Conservation (phyloP, 2,329 filamentous ascomycete genomes). For the Scedosporium boydii region DNA sequence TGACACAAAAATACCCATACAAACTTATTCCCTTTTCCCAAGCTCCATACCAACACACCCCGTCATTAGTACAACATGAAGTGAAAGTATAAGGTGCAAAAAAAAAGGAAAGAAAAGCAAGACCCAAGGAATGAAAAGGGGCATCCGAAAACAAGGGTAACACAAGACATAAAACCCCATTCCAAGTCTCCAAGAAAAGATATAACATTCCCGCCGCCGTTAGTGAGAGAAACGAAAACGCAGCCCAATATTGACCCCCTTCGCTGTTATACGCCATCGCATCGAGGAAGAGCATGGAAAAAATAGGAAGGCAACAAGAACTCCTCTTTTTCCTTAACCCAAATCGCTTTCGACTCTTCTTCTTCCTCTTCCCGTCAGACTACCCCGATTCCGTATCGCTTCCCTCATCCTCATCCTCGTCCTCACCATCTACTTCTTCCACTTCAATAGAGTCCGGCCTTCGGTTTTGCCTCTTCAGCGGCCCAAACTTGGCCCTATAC, state of each 20-base stretch:
- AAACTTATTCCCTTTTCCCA: not conserved
- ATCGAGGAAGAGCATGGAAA: not conserved
- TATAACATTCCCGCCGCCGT: not conserved
- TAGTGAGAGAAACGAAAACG: conserved; percentile 4
- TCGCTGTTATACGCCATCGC: not conserved
- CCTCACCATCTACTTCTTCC: not conserved
- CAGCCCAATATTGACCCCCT: not conserved
- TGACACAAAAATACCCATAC: not conserved
- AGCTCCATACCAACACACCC: not conserved
- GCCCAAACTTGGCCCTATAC: conserved; percentile 47
- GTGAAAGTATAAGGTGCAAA: no score
- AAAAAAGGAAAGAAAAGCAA: no score
- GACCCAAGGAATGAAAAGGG: no score
- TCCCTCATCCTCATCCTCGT: conserved; percentile 14
- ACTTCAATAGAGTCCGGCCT: not conserved
- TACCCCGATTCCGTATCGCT: conserved; percentile 21
- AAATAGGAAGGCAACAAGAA: not conserved
- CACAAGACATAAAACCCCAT: not conserved
- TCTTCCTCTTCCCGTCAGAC: not conserved
- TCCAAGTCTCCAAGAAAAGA: not conserved
- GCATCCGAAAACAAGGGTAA: no score
- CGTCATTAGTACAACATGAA: not conserved
- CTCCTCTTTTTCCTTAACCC: no score
- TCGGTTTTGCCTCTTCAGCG: conserved; percentile 17
- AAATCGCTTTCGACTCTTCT: no score